phyloP scores from a whole-genome alignment of 2,329 filamentous ascomycete species.

The Xylariomycetidae sp. region DNA sequence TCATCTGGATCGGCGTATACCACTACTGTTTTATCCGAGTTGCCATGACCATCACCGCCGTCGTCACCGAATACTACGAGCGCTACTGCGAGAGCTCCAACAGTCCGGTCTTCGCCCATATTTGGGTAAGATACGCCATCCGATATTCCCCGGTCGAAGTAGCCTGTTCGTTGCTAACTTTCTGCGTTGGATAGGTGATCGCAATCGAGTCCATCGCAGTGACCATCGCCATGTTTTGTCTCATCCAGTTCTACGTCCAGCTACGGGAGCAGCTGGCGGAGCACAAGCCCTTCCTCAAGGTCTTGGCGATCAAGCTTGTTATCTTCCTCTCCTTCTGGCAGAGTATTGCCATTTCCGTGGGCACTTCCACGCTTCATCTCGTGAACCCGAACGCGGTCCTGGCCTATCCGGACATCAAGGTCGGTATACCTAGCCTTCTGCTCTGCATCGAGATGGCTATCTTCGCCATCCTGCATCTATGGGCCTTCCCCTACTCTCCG shows the following conservation, averaged over 20 bases:
- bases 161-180: neutral
- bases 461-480: constrained; percentile 73
- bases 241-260: constrained; percentile 83
- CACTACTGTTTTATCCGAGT: constrained; percentile 82
- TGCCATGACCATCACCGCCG: constrained; percentile 71
- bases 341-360: constrained; percentile 44
- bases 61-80: constrained; percentile 62
- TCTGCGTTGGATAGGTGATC: constrained; percentile 54
- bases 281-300: constrained; percentile 71
- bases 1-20: constrained; percentile 76
- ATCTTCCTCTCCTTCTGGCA: constrained; percentile 94
- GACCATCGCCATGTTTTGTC: constrained; percentile 78
- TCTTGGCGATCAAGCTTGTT: constrained; percentile 81
- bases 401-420: constrained; percentile 68
- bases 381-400: constrained; percentile 54
- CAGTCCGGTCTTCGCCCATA: constrained; percentile 71
- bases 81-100: constrained; percentile 75
- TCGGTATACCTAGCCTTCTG: constrained; percentile 72
- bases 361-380: constrained; percentile 54
- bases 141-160: neutral
- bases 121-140: constrained; percentile 57
- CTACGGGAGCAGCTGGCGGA: constrained; percentile 61
- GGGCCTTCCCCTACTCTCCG: constrained; percentile 71
- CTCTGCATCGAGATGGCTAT: constrained; percentile 81
- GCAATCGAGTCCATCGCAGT: constrained; percentile 67